Percentiles rank a stretch among this genome's conserved stretches.
These are phyloP conservation scores for Hirsutella rhossiliensis DNA, from an alignment of 2,329 filamentous ascomycete species.

Conservation along the genomic window DNA sequence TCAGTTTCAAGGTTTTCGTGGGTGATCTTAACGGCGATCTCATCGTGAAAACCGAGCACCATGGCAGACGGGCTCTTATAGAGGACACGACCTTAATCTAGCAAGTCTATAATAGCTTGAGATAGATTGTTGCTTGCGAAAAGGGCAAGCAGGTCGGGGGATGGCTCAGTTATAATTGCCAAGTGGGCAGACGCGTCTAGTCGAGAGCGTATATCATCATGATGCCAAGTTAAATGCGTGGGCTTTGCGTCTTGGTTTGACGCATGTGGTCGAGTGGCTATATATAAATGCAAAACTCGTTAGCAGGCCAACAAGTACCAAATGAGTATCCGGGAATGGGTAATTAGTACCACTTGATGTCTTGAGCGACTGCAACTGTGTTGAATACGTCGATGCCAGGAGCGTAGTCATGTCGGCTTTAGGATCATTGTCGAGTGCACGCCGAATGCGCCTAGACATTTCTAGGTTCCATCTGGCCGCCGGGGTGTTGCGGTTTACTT, in stretches of 20 bases:
- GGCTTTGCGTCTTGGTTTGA: constrained; percentile 1
- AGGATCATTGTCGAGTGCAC: constrained; percentile 1
- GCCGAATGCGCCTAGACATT: constrained; percentile 1
- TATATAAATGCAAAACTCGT: background rate
- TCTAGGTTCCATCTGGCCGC: constrained; percentile 2
- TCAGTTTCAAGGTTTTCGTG: constrained; percentile 3
- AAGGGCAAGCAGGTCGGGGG: constrained; percentile 1
- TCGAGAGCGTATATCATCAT: constrained; percentile 3
- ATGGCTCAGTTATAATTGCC: constrained; percentile 3
- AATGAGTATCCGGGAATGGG: background rate
- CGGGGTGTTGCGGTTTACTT: constrained; percentile 2
- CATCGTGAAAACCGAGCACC: constrained; percentile 4
- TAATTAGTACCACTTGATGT: background rate
- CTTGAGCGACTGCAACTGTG: background rate
- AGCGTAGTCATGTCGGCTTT: constrained; percentile 2
- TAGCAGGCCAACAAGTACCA: background rate
- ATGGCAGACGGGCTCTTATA: constrained; percentile 4
- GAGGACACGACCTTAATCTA: constrained; percentile 4
- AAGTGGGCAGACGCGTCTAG: constrained; percentile 1
- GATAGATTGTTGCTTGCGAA: constrained; percentile 1
- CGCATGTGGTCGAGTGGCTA: background rate
- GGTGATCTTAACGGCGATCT: constrained; percentile 6
- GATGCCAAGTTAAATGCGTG: background rate
- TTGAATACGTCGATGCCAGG: constrained; percentile 1
- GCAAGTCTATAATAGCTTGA: constrained; percentile 4